Conservation (phyloP, 2,329 filamentous ascomycete genomes). For the Cytospora leucostoma region DNA sequence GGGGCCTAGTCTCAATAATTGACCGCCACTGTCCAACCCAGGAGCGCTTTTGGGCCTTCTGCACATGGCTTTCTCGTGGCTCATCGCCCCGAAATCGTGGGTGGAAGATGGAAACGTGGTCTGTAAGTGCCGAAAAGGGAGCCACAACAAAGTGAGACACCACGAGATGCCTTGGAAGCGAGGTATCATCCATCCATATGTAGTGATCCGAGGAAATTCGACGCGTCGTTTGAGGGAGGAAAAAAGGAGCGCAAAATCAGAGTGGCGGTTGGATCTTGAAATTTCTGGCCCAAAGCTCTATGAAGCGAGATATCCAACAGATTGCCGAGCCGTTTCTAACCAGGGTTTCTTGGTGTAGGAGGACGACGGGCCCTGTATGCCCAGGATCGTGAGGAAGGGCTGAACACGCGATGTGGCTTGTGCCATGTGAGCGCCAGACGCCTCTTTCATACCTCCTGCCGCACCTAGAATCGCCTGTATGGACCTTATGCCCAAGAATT, state of each 20-base stretch:
- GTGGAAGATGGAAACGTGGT: conserved; percentile 13
- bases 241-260: background rate
- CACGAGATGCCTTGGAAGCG: conserved; percentile 10
- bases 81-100: conserved; percentile 11
- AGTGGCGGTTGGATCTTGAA: background rate
- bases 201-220: background rate
- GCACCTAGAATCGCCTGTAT: conserved; percentile 6
- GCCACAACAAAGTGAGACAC: conserved; percentile 19
- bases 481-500: background rate
- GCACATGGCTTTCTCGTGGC: conserved; percentile 29
- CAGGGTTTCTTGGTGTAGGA: background rate
- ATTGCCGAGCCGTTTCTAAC: conserved; percentile 1
- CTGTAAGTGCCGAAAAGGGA: conserved; percentile 1
- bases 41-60: background rate
- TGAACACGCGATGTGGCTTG: conserved; percentile 29
- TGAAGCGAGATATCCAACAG: background rate
- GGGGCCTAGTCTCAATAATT: conserved; percentile 29
- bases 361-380: background rate
- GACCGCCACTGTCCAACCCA: conserved; percentile 33
- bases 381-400: conserved; percentile 17
- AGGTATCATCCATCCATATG: background rate
- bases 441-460: conserved; percentile 10
- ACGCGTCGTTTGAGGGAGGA: background rate
- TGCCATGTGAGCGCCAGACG: conserved; percentile 20
- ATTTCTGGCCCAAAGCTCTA: background rate